Evolutionary conservation across 108 stramenopile species (phyloP), one percentile per base, ranked within the genome.

Genomic region (Skeletonema marinoi): DNA sequence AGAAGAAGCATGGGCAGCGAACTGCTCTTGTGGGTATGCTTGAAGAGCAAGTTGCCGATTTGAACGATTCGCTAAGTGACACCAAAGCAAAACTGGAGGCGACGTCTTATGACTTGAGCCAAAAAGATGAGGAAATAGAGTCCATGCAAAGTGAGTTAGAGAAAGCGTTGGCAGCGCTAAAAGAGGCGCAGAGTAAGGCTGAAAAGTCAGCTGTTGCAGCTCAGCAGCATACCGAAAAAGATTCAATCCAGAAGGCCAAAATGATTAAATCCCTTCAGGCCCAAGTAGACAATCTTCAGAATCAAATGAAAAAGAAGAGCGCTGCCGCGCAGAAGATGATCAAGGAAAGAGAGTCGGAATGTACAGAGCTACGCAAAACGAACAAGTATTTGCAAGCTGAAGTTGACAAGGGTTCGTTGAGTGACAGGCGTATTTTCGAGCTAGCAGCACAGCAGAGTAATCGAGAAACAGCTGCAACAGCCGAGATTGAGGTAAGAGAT

Each of bases 21-120:
- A 94, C 93, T 14, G 96, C 96, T 0, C 77, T 94, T 17, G 89
- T 96, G 72, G 93, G 93, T 16, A 92, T 96, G 93, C 79, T 96
- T 13, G 96, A 96, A 81, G 78, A 77, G 38, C 92, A 96, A 60
- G 81, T 94, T 38, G 81, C 89, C 3, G 93, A 96, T 63, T 62
- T 93, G 48, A 96, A 93, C 66, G 94, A 93, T 48, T 88, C 88
- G 51, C 89, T 92, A 48, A 65, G 83, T 54, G 92, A 92, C 48
- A 48, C 82, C 3, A 91, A 88, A 51, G 91, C 91, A 33, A 91
- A 93, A 61, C 71, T 93, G 36, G 94, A 96, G 62, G 91, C 92
- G 32, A 81, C 89, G 12, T 21, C 81, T 12, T 92, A 96, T 65
- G 92, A 93, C 62, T 44, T 92, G 60, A 87, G 85, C 60, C 86